Percentiles rank a stretch among this genome's conserved stretches.
These are phyloP conservation scores for Bertia moriformis DNA, from an alignment of 2,329 filamentous ascomycete species.

Conservation along the genomic window DNA sequence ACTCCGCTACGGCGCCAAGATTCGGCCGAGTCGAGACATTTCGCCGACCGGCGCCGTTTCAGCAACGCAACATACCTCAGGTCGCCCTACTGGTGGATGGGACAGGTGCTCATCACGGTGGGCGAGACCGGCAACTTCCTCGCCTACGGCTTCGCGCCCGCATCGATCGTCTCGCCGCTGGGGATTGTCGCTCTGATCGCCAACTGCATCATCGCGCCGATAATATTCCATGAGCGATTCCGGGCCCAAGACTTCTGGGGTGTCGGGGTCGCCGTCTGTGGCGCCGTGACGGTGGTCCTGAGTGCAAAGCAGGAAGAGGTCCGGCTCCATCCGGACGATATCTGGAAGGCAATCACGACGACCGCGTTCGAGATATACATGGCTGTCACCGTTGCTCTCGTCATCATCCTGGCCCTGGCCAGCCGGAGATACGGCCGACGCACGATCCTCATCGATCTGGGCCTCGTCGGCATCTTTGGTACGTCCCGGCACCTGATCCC, in stretches of 20 bases:
- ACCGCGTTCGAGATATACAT: constrained; percentile 87
- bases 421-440: constrained; percentile 73
- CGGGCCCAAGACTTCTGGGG: constrained; percentile 74
- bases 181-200: constrained; percentile 94
- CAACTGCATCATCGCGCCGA: constrained; percentile 90
- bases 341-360: constrained; percentile 75
- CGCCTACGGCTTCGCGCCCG: constrained; percentile 92
- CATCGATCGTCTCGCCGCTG: constrained; percentile 89
- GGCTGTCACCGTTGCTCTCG: constrained; percentile 59
- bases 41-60: constrained; percentile 18
- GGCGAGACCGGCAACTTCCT: constrained; percentile 94
- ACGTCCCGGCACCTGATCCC: constrained; percentile 16
- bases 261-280: constrained; percentile 71
- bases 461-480: constrained; percentile 87
- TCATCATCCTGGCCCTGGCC: constrained; percentile 63
- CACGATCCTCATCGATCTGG: constrained; percentile 81
- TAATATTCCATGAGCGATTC: constrained; percentile 84
- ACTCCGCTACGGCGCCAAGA: constrained; percentile 19
- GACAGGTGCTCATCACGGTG: constrained; percentile 80
- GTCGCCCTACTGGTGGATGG: constrained; percentile 92
- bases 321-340: constrained; percentile 77
- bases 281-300: constrained; percentile 82
- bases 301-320: constrained; percentile 81
- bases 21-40: constrained; percentile 22
- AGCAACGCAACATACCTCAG: constrained; percentile 59